A percentile compares a stretch with the other conserved stretches of the same genome.
Conservation (phyloP, 352 stramenopile species). For the Pythium brachiatum region DNA sequence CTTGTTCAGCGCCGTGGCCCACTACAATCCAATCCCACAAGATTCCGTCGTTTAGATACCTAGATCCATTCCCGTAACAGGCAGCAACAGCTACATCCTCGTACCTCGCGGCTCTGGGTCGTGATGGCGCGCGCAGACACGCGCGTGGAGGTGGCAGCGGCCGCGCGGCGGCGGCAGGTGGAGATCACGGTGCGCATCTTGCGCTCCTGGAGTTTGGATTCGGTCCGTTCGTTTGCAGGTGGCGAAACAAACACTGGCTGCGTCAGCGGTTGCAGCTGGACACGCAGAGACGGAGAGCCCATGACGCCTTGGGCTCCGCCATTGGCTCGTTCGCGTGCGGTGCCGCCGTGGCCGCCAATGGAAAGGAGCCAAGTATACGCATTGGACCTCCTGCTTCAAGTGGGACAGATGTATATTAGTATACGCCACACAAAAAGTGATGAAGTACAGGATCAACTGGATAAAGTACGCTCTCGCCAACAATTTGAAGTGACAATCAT, state of each 20-base stretch:
- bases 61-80: no score
- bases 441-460: no score
- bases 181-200: conserved; percentile 29
- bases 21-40: conserved; percentile 22
- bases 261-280: neutral
- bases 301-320: neutral
- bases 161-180: conserved; percentile 18
- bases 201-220: neutral
- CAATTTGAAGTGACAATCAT: no score
- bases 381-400: neutral
- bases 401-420: neutral
- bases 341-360: neutral
- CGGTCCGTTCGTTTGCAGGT: neutral
- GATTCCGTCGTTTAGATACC: no score
- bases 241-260: conserved; percentile 2
- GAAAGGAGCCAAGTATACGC: neutral
- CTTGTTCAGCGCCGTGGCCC: conserved; percentile 86
- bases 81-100: no score
- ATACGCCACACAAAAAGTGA: no score
- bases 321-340: conserved; percentile 2
- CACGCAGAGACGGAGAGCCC: no score
- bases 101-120: conserved; percentile 50
- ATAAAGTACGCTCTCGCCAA: no score
- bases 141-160: neutral
- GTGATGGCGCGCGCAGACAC: conserved; percentile 36